A percentile compares a stretch with the other conserved stretches of the same genome.
phyloP scores from a whole-genome alignment of 495 filamentous ascomycete species.

The Talaromyces borbonicus region DNA sequence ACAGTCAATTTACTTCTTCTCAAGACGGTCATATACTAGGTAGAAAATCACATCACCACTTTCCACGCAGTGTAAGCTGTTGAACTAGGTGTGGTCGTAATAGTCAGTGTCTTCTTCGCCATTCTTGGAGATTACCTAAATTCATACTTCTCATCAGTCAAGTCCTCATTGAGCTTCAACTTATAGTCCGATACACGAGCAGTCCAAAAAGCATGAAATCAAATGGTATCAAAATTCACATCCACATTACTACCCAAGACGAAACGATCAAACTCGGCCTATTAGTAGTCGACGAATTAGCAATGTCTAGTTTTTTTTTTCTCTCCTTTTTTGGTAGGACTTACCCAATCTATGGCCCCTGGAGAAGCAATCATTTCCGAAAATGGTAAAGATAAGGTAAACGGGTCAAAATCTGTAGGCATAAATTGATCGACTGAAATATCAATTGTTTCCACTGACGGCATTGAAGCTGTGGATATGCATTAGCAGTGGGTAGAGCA shows the following conservation, averaged over 20 bases:
- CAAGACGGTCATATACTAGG: too few species aligned
- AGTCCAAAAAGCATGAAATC: not conserved
- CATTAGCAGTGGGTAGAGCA: too few species aligned
- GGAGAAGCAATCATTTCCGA: conserved; percentile 22
- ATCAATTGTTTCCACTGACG: conserved; percentile 6
- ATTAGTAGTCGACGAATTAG: not conserved
- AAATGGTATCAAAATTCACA: not conserved
- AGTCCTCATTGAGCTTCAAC: too few species aligned
- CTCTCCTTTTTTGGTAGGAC: not conserved
- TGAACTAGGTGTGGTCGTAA: too few species aligned
- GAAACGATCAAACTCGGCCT: conserved; percentile 8
- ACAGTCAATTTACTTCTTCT: too few species aligned
- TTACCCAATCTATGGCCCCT: conserved; percentile 32
- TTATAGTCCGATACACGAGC: not conserved
- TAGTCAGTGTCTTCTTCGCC: too few species aligned
- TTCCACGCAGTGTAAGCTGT: too few species aligned
- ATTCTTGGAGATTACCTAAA: too few species aligned
- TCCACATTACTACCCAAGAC: conserved; percentile 3
- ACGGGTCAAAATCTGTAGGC: not conserved
- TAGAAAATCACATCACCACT: too few species aligned
- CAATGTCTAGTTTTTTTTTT: not conserved
- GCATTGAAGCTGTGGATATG: conserved; percentile 13
- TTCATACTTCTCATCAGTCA: too few species aligned
- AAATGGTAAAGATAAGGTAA: conserved; percentile 2
- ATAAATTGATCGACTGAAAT: conserved; percentile 3